Evolutionary conservation across 768 basidiomycete genomes (phyloP), one percentile per base, ranked within the genome.

Genomic region (Boletus rufocinnamomeus): DNA sequence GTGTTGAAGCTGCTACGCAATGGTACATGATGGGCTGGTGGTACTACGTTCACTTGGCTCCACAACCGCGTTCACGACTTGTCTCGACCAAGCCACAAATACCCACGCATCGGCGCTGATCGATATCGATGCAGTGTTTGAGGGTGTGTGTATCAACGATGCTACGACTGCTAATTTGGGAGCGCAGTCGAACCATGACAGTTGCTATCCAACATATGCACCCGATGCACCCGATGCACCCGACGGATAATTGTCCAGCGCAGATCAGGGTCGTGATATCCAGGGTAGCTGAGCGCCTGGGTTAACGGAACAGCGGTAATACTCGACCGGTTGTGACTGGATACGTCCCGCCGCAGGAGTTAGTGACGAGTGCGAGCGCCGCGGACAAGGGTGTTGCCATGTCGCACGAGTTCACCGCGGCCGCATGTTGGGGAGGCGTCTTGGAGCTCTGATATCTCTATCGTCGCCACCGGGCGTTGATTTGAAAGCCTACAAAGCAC

Each of bases 211-310:
- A n/a, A n/a, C n/a, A n/a, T n/a, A n/a, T n/a, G n/a, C n/a, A n/a
- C n/a, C n/a, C n/a, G n/a, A 19, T 50, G 27, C 23, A 37, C 17
- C 48, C 50, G 60, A 23, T 51, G 44, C n/a, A 32, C 27, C 53
- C 50, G 60, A 44, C 13, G 49, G 37, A 45, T 35, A 13, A 30
- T 41, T 28, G 43, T 13, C 14, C 8, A n/a, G 14, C 50, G 63
- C 4, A 65, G 56, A 65, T 65, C 63, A 65, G 63, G 63, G 63
- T 56, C 60, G 55, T 23, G 52, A 48, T 45, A 48, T 51, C 56
- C 35, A 52, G 63, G n/a, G 21, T 30, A 37, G 59, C 41, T 21
- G 17, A 38, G 41, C 32, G 61, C 47, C 48, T 61, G 43, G 14
- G 4, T 23, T 35, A 10, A 54, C 50, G 58, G 45, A 35, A 44